phyloP scores from a whole-genome alignment of 164 flowering plant genomes.

The Hamamelis virginiana region DNA sequence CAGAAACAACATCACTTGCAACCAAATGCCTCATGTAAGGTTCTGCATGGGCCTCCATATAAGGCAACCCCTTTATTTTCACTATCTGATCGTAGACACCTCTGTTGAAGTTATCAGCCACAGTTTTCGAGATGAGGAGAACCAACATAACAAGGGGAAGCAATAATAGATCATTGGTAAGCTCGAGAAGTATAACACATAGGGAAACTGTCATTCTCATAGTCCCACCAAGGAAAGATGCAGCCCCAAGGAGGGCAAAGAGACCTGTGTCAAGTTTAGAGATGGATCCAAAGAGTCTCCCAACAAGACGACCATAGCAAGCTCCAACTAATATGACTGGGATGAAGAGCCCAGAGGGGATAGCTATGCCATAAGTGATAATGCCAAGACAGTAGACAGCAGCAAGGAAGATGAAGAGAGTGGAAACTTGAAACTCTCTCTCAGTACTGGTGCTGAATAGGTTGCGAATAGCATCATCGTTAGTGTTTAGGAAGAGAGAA shows the following conservation, averaged over 20 bases:
- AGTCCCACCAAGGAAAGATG: slow-evolving; percentile 41
- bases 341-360: slow-evolving; percentile 41
- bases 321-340: slow-evolving; percentile 38
- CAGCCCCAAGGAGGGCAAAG: slow-evolving; percentile 41
- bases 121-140: slow-evolving; percentile 35
- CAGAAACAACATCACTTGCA: slow-evolving; percentile 33
- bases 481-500: slow-evolving; percentile 33
- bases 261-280: slow-evolving; percentile 32
- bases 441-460: slow-evolving; percentile 22
- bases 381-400: slow-evolving; percentile 27
- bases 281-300: slow-evolving; percentile 23
- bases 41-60: slow-evolving; percentile 35
- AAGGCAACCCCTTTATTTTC: slow-evolving; percentile 35
- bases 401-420: slow-evolving; percentile 32
- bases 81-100: slow-evolving; percentile 37
- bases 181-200: slow-evolving; percentile 37
- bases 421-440: slow-evolving; percentile 21
- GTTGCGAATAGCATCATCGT: slow-evolving; percentile 39
- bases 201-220: slow-evolving; percentile 49
- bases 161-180: slow-evolving; percentile 32
- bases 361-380: slow-evolving; percentile 38
- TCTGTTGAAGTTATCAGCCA: slow-evolving; percentile 36
- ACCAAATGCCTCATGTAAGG: slow-evolving; percentile 34
- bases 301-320: slow-evolving; percentile 36
- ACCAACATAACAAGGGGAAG: slow-evolving; percentile 38